phyloP scores from a whole-genome alignment of 1,284 basidiomycete species.

The Hypsizygus ulmarius region DNA sequence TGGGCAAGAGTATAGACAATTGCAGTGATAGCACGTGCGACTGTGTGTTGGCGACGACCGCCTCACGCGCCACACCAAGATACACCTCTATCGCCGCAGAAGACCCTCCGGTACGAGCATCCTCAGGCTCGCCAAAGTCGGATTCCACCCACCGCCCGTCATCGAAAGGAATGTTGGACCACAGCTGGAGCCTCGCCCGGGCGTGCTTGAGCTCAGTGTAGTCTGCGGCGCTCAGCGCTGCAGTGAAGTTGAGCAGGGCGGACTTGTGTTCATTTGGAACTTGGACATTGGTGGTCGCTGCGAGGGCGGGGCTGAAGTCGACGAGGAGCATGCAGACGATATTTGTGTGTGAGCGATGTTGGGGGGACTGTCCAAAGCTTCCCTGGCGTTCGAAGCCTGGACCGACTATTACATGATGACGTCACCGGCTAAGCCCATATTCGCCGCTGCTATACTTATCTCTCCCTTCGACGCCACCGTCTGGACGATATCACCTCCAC shows the following conservation, averaged over 20 bases:
- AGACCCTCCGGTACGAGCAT: neutral
- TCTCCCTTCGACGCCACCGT: constrained; percentile 5
- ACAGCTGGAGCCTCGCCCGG: constrained; percentile 41
- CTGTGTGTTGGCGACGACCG: neutral
- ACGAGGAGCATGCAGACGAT: constrained; percentile 28
- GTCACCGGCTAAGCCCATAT: constrained; percentile 8
- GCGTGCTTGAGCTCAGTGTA: constrained; percentile 31
- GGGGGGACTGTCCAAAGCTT: neutral
- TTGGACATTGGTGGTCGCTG: constrained; percentile 26
- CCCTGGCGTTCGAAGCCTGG: neutral
- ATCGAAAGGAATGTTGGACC: constrained; percentile 40
- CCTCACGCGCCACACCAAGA: neutral
- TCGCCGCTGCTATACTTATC: neutral
- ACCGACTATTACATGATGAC: constrained; percentile 11
- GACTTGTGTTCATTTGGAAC: constrained; percentile 19
- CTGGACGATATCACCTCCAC: constrained; percentile 4
- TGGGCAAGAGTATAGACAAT: constrained; percentile 17
- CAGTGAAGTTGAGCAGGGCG: constrained; percentile 36
- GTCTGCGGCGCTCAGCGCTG: constrained; percentile 31
- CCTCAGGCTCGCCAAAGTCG: constrained; percentile 28
- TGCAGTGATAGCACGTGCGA: constrained; percentile 12
- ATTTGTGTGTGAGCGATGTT: neutral
- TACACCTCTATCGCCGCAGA: neutral
- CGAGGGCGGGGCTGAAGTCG: constrained; percentile 36
- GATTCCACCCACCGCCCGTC: constrained; percentile 39